Evolutionary conservation across 78 protist species (phyloP).

Genomic region (Dictyostelium intermedium): DNA sequence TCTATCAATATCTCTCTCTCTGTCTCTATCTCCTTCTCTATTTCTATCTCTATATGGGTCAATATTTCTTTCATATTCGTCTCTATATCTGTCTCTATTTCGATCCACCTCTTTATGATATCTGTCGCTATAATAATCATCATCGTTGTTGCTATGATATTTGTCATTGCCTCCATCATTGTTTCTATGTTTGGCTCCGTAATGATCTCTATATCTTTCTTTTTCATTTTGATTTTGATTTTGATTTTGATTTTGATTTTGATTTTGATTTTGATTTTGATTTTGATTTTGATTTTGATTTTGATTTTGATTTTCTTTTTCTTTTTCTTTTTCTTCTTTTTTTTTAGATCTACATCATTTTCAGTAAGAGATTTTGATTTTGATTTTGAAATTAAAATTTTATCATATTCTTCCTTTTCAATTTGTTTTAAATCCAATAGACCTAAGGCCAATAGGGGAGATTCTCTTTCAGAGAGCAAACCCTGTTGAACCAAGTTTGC

Average conservation of each 20-base stretch:
- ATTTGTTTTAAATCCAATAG: conserved; percentile 14
- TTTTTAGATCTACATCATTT: too few relatives aligned
- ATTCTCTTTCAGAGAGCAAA: conserved; percentile 55
- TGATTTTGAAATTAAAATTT: neutral
- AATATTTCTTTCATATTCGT: neutral
- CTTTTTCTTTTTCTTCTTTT: neutral
- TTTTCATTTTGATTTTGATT: neutral
- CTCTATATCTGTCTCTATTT: conserved; percentile 1
- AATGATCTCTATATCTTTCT: neutral
- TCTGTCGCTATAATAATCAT: too few relatives aligned
- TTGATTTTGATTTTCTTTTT: conserved; percentile 2
- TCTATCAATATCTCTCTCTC: neutral
- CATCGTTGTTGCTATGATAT: too few relatives aligned
- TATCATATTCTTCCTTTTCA: conserved; percentile 6
- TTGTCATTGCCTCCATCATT: too few relatives aligned
- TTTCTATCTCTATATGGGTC: conserved; percentile 29
- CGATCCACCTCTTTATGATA: conserved; percentile 36
- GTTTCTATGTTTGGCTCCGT: neutral
- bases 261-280: conserved; percentile 40
- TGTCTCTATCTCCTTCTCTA: neutral
- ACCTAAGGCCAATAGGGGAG: conserved; percentile 69
- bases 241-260: too few relatives aligned
- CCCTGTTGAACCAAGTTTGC: neutral
- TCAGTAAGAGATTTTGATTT: neutral
- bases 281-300: too few relatives aligned